A percentile compares a stretch with the other conserved stretches of the same genome.
Conservation (phyloP, 2,329 filamentous ascomycete species). For the Trichoderma sp. region DNA sequence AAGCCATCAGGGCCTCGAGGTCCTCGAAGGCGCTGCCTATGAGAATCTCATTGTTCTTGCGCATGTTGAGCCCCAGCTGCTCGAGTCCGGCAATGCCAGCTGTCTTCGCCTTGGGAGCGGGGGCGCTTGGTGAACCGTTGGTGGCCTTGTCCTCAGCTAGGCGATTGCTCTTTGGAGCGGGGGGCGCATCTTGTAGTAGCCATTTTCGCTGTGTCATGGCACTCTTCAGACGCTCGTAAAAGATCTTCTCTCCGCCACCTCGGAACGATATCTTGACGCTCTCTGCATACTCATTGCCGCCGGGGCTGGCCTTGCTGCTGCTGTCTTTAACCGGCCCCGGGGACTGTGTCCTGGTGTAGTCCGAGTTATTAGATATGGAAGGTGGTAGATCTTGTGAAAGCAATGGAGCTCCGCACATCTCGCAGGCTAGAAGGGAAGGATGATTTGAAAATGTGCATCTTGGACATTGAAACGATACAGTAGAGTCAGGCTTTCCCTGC, state of each 20-base stretch:
- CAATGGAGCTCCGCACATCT: constrained; percentile 85
- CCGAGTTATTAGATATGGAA: constrained; percentile 40
- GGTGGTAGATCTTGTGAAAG: constrained; percentile 53
- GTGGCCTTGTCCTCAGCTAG: constrained; percentile 42
- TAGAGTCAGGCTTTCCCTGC: constrained; percentile 22
- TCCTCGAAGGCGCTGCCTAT: constrained; percentile 96
- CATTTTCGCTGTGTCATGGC: constrained; percentile 93
- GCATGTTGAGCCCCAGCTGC: constrained; percentile 77
- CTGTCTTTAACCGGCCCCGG: constrained; percentile 69
- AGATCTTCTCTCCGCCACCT: constrained; percentile 83
- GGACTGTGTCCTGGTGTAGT: constrained; percentile 64
- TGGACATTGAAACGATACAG: constrained; percentile 66
- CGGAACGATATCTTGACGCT: constrained; percentile 92
- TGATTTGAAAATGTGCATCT: constrained; percentile 95
- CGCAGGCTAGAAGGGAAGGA: constrained; percentile 80
- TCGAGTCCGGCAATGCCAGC: constrained; percentile 93
- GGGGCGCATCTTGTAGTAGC: constrained; percentile 87
- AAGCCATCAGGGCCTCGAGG: constrained; percentile 94
- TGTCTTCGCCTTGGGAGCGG: constrained; percentile 54
- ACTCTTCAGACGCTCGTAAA: constrained; percentile 84
- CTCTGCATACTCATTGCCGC: constrained; percentile 62
- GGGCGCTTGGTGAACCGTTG: constrained; percentile 35
- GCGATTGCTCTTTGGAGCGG: constrained; percentile 68
- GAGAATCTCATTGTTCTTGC: constrained; percentile 89
- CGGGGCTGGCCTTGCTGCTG: constrained; percentile 36